Evolutionary conservation across 345 rosid genomes (phyloP), one percentile per base, ranked within the genome.

Genomic region (Aquilaria malaccensis): DNA sequence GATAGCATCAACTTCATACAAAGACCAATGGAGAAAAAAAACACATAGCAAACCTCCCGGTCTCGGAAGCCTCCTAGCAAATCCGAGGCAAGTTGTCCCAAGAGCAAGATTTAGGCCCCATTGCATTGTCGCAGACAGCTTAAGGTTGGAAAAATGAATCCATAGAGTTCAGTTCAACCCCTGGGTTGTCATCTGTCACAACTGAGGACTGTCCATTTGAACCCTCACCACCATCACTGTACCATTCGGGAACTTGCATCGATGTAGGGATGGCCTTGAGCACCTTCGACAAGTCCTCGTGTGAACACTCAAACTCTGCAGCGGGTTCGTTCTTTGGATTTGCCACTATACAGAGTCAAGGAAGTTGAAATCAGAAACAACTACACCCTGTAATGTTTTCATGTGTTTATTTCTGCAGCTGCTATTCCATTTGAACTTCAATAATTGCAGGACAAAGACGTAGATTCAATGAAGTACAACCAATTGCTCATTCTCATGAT

Each of bases 171-270:
- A 80, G 70, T 13, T 83, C 83, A 33, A 77, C 7, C 43, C 81
- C 86, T 49, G 72, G 69, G 60, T 82, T 73, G 13, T 81, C 85
- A 29, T 83, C 82, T 13, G 82, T 77, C 37, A 78, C 74, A 14
- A 72, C 77, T 30, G 92, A 85, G 13, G 87, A 83, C 58, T 69
- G 83, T 37, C 85, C 84, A 14, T 77, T 81, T 43, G 87, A 80
- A 67, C 74, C 73, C 63, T 78, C 92, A 9, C 78, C 82, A 14
- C 71, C 74, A 15, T 76, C 83, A 43, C 54, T 72, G 62, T 75
- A 81, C 83, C 81, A 72, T 15, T 79, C 90, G 10, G 70, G 77
- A 55, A 46, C 50, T 33, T 49, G 59, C 67, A 67, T 50, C 1
- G 75, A 48, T 7, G 79, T 62, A 11, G 77, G 79, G 22, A 72